A percentile compares a stretch with the other conserved stretches of the same genome.
These are phyloP conservation scores for Candida tibetensis DNA, from an alignment of 805 yeast species.

Conservation along the genomic window DNA sequence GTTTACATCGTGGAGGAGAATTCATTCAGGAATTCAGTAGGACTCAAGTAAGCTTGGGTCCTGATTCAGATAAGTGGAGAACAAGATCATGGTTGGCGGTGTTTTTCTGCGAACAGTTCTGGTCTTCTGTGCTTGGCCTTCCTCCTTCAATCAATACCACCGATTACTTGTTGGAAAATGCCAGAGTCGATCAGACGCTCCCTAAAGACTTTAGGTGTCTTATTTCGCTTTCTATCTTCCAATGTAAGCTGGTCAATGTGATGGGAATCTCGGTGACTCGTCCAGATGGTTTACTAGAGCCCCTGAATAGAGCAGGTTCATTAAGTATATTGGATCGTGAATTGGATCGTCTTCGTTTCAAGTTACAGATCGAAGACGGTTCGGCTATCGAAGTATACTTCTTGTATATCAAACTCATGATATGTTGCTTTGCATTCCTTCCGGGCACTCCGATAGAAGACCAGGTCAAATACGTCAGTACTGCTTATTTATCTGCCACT, in stretches of 20 bases:
- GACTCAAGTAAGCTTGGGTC: slow-evolving; percentile 77
- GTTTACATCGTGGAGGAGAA: slow-evolving; percentile 82
- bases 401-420: slow-evolving; percentile 72
- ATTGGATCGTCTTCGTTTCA: slow-evolving; percentile 65
- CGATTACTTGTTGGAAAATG: slow-evolving; percentile 78
- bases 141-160: slow-evolving; percentile 81
- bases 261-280: slow-evolving; percentile 85
- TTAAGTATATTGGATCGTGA: slow-evolving; percentile 76
- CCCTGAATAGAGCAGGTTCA: slow-evolving; percentile 76
- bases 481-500: slow-evolving; percentile 79
- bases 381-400: slow-evolving; percentile 73
- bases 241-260: slow-evolving; percentile 74
- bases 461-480: slow-evolving; percentile 78
- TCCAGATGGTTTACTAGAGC: slow-evolving; percentile 87
- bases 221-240: slow-evolving; percentile 74
- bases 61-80: slow-evolving; percentile 92
- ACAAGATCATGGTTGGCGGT: slow-evolving; percentile 90
- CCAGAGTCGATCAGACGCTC: slow-evolving; percentile 60
- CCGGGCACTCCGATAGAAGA: slow-evolving; percentile 89
- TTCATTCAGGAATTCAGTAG: slow-evolving; percentile 88
- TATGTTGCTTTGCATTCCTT: slow-evolving; percentile 84
- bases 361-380: slow-evolving; percentile 61
- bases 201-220: slow-evolving; percentile 73
- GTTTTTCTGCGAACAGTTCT: slow-evolving; percentile 83
- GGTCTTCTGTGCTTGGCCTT: slow-evolving; percentile 83